A percentile compares a stretch with the other conserved stretches of the same genome.
phyloP scores from a whole-genome alignment of 805 yeast genomes.

The Ogataea salicorniae region DNA sequence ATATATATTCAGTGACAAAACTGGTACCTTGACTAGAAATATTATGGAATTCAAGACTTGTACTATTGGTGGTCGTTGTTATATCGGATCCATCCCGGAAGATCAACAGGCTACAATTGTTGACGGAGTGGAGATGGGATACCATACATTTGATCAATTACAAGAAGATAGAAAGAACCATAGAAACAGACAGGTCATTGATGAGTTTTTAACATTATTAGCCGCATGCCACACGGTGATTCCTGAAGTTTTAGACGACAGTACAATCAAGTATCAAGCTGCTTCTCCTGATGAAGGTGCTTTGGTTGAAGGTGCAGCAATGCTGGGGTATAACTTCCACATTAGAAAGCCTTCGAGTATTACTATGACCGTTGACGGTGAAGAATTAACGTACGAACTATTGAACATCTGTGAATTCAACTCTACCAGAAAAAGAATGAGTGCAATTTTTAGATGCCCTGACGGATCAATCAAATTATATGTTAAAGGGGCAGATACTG shows the following conservation, averaged over 20 bases:
- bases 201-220: conserved; percentile 74
- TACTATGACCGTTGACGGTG: conserved; percentile 53
- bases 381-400: conserved; percentile 61
- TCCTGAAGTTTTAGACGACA: conserved; percentile 70
- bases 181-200: conserved; percentile 46
- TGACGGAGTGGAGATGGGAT: conserved; percentile 83
- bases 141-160: conserved; percentile 63
- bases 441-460: conserved; percentile 89
- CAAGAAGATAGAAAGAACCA: conserved; percentile 35
- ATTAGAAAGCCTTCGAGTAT: conserved; percentile 84
- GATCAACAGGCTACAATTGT: conserved; percentile 65
- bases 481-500: conserved; percentile 98
- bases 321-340: conserved; percentile 75
- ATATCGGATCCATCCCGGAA: conserved; percentile 85
- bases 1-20: conserved; percentile 92
- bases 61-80: conserved; percentile 87
- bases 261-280: conserved; percentile 86
- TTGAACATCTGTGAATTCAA: conserved; percentile 93
- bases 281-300: conserved; percentile 99
- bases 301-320: conserved; percentile 92
- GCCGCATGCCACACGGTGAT: conserved; percentile 97
- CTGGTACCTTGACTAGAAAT: conserved; percentile 94
- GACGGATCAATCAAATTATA: conserved; percentile 85
- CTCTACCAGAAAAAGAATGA: conserved; percentile 97
- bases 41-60: conserved; percentile 96